Percentiles rank a stretch among this genome's conserved stretches.
phyloP scores from a whole-genome alignment of 2,329 filamentous ascomycete species.

The Aspergillus sojae region DNA sequence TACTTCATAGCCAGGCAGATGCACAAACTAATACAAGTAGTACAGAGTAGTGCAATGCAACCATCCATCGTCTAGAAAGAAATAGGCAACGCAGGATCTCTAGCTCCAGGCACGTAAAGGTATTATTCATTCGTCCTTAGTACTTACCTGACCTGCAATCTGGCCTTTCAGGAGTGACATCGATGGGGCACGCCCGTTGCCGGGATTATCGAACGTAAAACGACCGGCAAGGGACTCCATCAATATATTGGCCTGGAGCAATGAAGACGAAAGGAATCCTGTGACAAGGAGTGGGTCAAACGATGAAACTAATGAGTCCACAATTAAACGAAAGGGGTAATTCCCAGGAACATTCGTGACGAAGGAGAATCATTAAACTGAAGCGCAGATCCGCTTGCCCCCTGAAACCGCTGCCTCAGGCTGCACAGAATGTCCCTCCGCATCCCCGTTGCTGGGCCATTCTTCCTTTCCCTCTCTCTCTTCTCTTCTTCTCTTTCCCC shows the following conservation, averaged over 20 bases:
- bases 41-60: not conserved
- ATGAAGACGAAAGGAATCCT: not conserved
- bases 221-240: slow-evolving; percentile 1
- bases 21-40: not conserved
- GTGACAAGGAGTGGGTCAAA: slow-evolving; percentile 2
- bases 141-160: not conserved
- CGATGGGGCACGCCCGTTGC: slow-evolving; percentile 1
- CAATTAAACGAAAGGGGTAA: not conserved
- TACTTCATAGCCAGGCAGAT: not conserved
- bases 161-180: slow-evolving; percentile 1
- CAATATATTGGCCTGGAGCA: slow-evolving; percentile 2
- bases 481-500: not conserved
- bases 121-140: not conserved
- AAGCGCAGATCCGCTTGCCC: slow-evolving; percentile 4
- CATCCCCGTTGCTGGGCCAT: slow-evolving; percentile 7
- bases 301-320: slow-evolving; percentile 6
- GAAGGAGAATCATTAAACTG: slow-evolving; percentile 4
- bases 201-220: slow-evolving; percentile 1
- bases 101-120: too few species aligned
- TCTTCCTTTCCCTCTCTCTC: slow-evolving; percentile 9
- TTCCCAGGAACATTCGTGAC: slow-evolving; percentile 1
- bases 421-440: not conserved
- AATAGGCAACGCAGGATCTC: not conserved
- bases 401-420: slow-evolving; percentile 14
- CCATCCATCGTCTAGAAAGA: not conserved